Evolutionary conservation across 108 stramenopile species (phyloP).

Genomic region (Cyclostephanos tholiformis): DNA sequence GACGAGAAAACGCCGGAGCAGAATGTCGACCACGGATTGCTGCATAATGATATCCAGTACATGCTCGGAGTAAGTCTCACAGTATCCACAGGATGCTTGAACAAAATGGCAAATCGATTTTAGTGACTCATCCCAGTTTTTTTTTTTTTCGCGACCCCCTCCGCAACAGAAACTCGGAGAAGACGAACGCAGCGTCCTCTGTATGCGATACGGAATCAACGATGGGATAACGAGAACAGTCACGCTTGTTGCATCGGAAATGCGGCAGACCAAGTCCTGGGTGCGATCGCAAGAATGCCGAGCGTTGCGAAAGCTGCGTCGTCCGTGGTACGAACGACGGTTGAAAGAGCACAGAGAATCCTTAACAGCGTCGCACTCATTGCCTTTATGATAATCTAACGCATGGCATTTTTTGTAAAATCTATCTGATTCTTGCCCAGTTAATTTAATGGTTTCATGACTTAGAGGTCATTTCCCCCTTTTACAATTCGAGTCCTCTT

Average conservation of each 20-base stretch:
- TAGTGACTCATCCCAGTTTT: not conserved
- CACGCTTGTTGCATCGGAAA: constrained; percentile 78
- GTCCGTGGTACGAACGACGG: constrained; percentile 92
- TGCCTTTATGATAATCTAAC: constrained; percentile 33
- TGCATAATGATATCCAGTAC: constrained; percentile 78
- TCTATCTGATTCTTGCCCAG: not conserved
- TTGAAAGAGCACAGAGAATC: constrained; percentile 85
- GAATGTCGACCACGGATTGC: constrained; percentile 71
- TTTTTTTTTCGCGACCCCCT: not conserved
- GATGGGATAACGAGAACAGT: constrained; percentile 89
- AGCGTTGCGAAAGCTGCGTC: constrained; percentile 80
- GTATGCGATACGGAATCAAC: constrained; percentile 77
- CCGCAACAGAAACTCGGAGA: constrained; percentile 62
- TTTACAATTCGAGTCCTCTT: constrained; percentile 18
- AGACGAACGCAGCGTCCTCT: constrained; percentile 76
- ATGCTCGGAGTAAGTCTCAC: constrained; percentile 62
- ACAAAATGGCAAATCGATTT: constrained; percentile 1
- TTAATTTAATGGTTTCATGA: not conserved
- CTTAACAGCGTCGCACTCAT: constrained; percentile 42
- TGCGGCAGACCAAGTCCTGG: constrained; percentile 83
- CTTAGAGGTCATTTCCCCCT: not conserved
- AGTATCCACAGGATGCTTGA: not conserved
- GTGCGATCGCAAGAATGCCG: constrained; percentile 88
- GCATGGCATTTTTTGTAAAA: not conserved
- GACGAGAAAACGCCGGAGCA: constrained; percentile 70